phyloP scores from a whole-genome alignment of 2,329 filamentous ascomycete genomes.

The Alternaria arbusti region DNA sequence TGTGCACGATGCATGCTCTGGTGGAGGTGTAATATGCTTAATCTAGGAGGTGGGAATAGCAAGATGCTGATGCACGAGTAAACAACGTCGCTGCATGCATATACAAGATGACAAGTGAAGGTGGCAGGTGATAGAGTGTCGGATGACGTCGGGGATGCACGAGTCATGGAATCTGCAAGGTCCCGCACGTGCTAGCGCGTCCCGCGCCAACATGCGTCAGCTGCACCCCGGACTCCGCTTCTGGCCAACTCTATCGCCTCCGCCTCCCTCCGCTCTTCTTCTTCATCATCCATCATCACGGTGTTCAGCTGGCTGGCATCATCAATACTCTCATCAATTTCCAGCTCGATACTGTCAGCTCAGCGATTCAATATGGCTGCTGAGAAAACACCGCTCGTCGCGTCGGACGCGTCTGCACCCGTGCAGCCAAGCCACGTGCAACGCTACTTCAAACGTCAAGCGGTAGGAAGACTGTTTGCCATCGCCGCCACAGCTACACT shows the following conservation, averaged over 20 bases:
- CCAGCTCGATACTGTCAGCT: not conserved
- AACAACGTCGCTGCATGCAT: accelerated
- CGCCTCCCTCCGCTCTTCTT: conserved; percentile 5
- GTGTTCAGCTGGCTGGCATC: conserved; percentile 36
- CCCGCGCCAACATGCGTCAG: conserved; percentile 16
- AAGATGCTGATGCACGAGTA: not conserved
- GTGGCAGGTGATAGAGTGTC: not conserved
- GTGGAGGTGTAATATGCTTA: not conserved
- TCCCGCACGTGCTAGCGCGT: conserved; percentile 16
- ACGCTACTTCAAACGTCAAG: conserved; percentile 18
- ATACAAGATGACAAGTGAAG: not conserved
- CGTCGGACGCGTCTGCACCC: conserved; percentile 13
- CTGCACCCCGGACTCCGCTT: conserved; percentile 31
- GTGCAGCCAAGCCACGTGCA: conserved; percentile 18
- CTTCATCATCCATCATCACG: conserved; percentile 12
- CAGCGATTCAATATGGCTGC: conserved; percentile 18
- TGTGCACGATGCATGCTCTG: not conserved
- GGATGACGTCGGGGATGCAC: not conserved
- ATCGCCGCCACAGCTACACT: conserved; percentile 24
- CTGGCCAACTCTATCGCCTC: conserved; percentile 20
- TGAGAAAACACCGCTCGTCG: conserved; percentile 31
- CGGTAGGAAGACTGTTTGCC: conserved; percentile 22
- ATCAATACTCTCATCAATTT: not conserved
- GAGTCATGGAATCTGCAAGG: conserved; percentile 20
- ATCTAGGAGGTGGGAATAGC: accelerated